phyloP scores from a whole-genome alignment of 169 alveolate genomes.

The Cryptosporidium muris region DNA sequence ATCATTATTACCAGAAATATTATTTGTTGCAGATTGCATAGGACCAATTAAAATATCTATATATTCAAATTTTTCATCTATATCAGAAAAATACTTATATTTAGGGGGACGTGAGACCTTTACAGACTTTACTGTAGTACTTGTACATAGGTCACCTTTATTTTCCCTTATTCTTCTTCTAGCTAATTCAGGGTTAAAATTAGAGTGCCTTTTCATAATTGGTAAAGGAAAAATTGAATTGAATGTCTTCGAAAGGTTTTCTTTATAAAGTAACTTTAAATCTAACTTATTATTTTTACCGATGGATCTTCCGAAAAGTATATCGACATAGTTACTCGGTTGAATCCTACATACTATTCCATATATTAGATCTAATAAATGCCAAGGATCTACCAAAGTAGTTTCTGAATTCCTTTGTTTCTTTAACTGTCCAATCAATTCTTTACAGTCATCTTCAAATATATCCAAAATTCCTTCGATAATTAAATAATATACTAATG shows the following conservation, averaged over 20 bases:
- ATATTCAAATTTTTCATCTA: conserved; percentile 45
- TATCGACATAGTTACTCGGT: conserved; percentile 52
- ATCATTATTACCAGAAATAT: conserved; percentile 17
- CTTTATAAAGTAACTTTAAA: background rate
- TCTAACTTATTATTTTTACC: background rate
- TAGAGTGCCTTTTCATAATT: conserved; percentile 63
- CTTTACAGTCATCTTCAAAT: conserved; percentile 27
- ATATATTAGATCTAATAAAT: conserved; percentile 42
- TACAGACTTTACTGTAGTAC: conserved; percentile 7
- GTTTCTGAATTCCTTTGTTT: background rate
- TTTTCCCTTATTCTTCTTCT: conserved; percentile 63
- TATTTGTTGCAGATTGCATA: conserved; percentile 62
- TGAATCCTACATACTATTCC: conserved; percentile 54
- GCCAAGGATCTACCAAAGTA: conserved; percentile 39
- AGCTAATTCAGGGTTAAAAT: conserved; percentile 56
- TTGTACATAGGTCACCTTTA: conserved; percentile 24
- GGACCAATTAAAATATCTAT: conserved; percentile 63
- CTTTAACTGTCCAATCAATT: background rate
- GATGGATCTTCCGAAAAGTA: conserved; percentile 14
- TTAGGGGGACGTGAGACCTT: background rate
- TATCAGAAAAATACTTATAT: conserved; percentile 49
- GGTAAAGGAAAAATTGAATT: conserved; percentile 50
- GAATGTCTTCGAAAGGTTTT: conserved; percentile 11
- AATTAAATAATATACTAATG: conserved; percentile 29
- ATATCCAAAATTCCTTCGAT: conserved; percentile 45